Evolutionary conservation across 768 basidiomycete species (phyloP), one percentile per base, ranked within the genome.

Genomic region (Coprinellus aureogranulatus): DNA sequence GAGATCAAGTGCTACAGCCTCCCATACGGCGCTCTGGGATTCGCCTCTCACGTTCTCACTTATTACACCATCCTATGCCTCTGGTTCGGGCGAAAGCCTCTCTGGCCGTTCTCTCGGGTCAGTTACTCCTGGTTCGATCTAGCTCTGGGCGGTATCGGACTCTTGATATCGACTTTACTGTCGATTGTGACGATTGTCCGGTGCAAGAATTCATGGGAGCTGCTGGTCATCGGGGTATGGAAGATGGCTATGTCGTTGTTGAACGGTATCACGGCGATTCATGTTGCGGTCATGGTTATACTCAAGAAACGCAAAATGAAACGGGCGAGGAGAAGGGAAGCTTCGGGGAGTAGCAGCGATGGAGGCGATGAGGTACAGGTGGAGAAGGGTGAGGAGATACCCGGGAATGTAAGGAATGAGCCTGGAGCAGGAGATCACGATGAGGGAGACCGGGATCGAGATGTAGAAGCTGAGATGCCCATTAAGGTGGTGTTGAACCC

Each of bases 61-160:
- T 64, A 62, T 49, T 64, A 62, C 53, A 60, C 63, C 52, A 58
- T 64, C 53, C 16, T 55, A 26, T 62, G 62, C 52, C 54, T 61
- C 28, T 59, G 64, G 59, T 59, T 42, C 27, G 58, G 60, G 8
- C 53, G 64, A 2, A 53, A 53, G 23, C 62, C 64, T 11, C 52
- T 62, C 27, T 62, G 61, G 61, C 64, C 64, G 8, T 56, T 61
- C 45, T 47, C 45, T 37, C 57, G 47, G 27, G 54, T 63, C 26
- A 30, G 22, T 18, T 61, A 42, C n/a, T 54, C 41, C 5, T 50
- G 57, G 22, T 31, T 63, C 48, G 62, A 61, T 41, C 47, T 63
- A 2, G 41, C 51, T 2, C 49, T 63, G n/a, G 62, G 62, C 1
- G 41, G 58, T 8, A 20, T 59, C 25, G 46, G 59, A 3, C 50